Evolutionary conservation across 306 rosid genomes (phyloP), one percentile per base, ranked within the genome.

Genomic region (Hippophae rhamnoides): DNA sequence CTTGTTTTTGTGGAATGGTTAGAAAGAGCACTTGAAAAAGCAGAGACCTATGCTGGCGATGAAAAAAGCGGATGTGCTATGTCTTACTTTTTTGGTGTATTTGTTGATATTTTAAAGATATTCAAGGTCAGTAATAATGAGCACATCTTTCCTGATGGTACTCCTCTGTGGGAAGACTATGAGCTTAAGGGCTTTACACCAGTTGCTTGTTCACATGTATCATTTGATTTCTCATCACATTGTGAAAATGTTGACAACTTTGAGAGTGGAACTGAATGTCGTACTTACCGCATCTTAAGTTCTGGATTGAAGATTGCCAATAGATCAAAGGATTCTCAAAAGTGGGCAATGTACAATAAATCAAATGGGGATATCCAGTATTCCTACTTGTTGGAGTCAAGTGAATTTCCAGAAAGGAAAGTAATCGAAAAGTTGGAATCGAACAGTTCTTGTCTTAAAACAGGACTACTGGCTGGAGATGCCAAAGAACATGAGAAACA

Each of bases 121-220:
- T 54, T 84, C 47, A 71, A 58, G 46, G 67, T 42, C 43, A 43
- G 64, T 13, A 72, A 57, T 13, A 64, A 54, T 52, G 84, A 71
- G 62, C 71, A 69, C 56, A 46, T 57, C 53, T 74, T 46, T 69
- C 51, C 69, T 9, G 72, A 69, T 64, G 57, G 54, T 62, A 63
- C 65, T 52, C 85, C 99, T 66, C 76, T 93, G 8, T 93, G 99
- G 99, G 99, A 93, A 72, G 99, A 88, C 76, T 86, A 74, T 68
- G 99, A 88, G 69, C 79, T 93, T 80, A 81, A 97, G 75, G 95
- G 97, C 25, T 93, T 88, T 74, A 68, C 71, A 43, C 90, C 97
- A 10, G 60, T 82, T 55, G 60, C 84, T 62, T 45, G 38, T 58
- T 67, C 79, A 41, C 99, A 86, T 41, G 63, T 55, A 14, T 70